Evolutionary conservation across 257 asterid species (phyloP).

Genomic region (Buddleja alternifolia): DNA sequence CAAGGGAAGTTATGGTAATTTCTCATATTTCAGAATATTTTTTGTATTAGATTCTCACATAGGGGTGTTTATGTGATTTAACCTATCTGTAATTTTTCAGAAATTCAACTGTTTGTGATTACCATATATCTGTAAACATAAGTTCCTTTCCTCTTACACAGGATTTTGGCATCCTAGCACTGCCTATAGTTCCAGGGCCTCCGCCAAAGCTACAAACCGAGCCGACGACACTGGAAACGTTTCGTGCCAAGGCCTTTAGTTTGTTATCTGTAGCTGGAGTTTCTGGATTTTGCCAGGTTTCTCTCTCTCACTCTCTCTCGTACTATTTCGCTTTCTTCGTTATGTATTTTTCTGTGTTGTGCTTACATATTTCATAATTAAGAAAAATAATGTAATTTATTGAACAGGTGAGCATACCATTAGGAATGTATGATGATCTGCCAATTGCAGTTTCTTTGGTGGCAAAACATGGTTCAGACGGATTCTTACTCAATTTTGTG

Average conservation of each 20-base stretch:
- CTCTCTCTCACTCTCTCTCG: slow-evolving; percentile 19
- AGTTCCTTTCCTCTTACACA: slow-evolving; percentile 9
- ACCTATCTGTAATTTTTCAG: too few relatives aligned
- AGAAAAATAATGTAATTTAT: slow-evolving; percentile 20
- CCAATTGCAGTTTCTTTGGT: slow-evolving; percentile 76
- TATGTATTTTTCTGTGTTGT: too few relatives aligned
- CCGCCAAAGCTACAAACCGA: slow-evolving; percentile 82
- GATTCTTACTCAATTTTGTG: slow-evolving; percentile 60
- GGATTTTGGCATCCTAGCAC: slow-evolving; percentile 75
- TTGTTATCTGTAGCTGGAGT: slow-evolving; percentile 86
- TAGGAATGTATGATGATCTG: slow-evolving; percentile 65
- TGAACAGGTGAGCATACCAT: slow-evolving; percentile 84
- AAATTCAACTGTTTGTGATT: too few relatives aligned
- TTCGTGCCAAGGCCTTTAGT: slow-evolving; percentile 87
- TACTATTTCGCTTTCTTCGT: too few relatives aligned
- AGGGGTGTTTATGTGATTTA: too few relatives aligned
- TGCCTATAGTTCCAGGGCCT: slow-evolving; percentile 91
- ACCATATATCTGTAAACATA: neutral
- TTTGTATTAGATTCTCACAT: too few relatives aligned
- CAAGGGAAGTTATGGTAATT: too few relatives aligned
- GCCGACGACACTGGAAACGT: slow-evolving; percentile 55
- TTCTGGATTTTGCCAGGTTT: slow-evolving; percentile 93
- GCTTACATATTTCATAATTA: too few relatives aligned
- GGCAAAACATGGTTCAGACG: slow-evolving; percentile 83
- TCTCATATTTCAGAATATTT: too few relatives aligned